Base-by-base conservation (phyloP, 2,329 filamentous ascomycete genomes). In the Aspergillus sp. region DNA sequence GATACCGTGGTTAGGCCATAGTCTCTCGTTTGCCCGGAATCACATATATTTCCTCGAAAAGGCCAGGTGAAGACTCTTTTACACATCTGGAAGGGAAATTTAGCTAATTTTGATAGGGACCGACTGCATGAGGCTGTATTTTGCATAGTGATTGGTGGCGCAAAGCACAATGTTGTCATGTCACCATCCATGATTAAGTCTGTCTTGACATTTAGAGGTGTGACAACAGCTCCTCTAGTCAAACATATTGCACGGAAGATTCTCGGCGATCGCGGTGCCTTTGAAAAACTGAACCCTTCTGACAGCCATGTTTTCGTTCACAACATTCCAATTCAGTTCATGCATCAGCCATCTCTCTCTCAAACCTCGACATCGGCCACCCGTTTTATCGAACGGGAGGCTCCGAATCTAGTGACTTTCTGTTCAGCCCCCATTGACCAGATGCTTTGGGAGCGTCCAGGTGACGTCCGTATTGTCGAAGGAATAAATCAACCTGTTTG, bases 361-460 rank as follows among this genome's bases (percentile, higher is more conserved):
- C 72, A 75, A 47, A 67, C 78, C 58, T 68, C 80, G 1, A 62
- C 68, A 4, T 57, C 61, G 13, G 76, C 74, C 6, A 76, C 72
- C 45, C 69, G 61, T 39, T 73, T 71, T 55, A 70, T 80, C 5
- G 72, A 81, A 58, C 68, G 71, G 6, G 75, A 79, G 17, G 75
- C 83, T 11, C 80, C 82, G 4, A 81, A 84, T 53, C 69, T 89
- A 34, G 78, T 88, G 39, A 85, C 84, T 1, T 87, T 86, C 63
- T 80, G 79, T 38, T 75, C 79, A 7, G 86, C 83, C 17, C 73
- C 80, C 2, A 83, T 89, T 22, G 86, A 89, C 64, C 83, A 87
- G 59, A 78, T 80, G 63, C 75, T 76, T 2, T 89, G 86, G 86
- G 86, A 89, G 66, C 80, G 83, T 34, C 73, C 69, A n/a, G 79